A percentile compares a stretch with the other conserved stretches of the same genome.
Conservation (phyloP, 2,329 filamentous ascomycete genomes). For the Penicillium brasilianum region DNA sequence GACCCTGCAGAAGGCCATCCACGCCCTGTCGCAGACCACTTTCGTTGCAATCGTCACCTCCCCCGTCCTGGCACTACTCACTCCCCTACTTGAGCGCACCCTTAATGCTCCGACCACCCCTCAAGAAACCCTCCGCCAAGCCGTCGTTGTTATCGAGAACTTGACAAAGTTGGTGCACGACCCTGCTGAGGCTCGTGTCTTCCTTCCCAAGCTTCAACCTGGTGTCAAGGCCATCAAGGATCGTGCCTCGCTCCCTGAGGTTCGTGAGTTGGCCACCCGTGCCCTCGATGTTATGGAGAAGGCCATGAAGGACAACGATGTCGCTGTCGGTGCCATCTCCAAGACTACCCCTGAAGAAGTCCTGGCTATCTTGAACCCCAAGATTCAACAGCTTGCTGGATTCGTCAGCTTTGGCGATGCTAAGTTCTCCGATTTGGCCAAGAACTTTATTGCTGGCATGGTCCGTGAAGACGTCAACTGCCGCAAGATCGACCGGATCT, state of each 20-base stretch:
- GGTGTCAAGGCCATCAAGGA: conserved; percentile 89
- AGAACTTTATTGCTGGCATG: conserved; percentile 79
- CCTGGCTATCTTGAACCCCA: conserved; percentile 71
- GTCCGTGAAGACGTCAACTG: conserved; percentile 86
- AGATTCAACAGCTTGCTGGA: conserved; percentile 73
- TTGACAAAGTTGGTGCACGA: conserved; percentile 97
- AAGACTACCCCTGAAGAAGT: conserved; percentile 73
- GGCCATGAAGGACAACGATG: conserved; percentile 76
- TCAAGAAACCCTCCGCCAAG: conserved; percentile 94
- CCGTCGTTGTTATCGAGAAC: conserved; percentile 96
- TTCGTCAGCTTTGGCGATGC: conserved; percentile 66
- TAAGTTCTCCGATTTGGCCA: conserved; percentile 68
- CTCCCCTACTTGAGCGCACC: conserved; percentile 90
- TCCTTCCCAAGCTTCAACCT: conserved; percentile 91
- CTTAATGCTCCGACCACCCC: conserved; percentile 88
- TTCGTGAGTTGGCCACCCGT: conserved; percentile 83
- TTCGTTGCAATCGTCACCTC: conserved; percentile 97
- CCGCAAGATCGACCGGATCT: conserved; percentile 76
- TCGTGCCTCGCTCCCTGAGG: conserved; percentile 89
- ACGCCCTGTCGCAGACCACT: conserved; percentile 95
- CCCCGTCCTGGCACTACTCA: conserved; percentile 90
- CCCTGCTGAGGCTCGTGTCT: conserved; percentile 90
- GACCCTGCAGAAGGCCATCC: conserved; percentile 92
- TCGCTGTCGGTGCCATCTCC: conserved; percentile 62
- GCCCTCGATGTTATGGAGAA: conserved; percentile 87